Base-by-base conservation (phyloP, 805 yeast species). In the Candida tibetensis region DNA sequence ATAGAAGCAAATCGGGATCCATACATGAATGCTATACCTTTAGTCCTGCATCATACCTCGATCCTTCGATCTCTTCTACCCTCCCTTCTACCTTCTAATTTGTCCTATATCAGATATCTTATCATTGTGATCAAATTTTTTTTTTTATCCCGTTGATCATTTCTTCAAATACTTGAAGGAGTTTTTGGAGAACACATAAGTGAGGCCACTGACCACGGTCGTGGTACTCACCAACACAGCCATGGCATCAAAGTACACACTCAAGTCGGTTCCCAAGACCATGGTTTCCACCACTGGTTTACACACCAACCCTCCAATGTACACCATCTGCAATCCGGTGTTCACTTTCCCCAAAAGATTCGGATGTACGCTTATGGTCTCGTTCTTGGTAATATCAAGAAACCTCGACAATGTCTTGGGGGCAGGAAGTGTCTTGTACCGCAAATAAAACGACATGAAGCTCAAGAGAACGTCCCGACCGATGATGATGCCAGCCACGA, bases 251-350 rank as follows among this genome's bases (percentile, higher is more conserved):
- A 59, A 56, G n/a, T 45, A 39, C 7, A 46, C 32, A 8, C 33
- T 36, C 40, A 47, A 42, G 18, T 44, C 48, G 1, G 41, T 39
- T 9, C 39, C 32, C 15, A 49, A 31, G n/a, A 51, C 32, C 26
- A 53, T 32, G 18, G 45, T 30, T 30, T 63, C 69, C 19, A 65
- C 39, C 13, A 55, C 63, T 1, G 69, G 71, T 36, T 49, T 50
- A 25, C 64, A 45, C 10, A 69, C 70, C 43, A 67, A 55, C 19
- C 67, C 64, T 5, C 72, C 96, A 30, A 93, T 74, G 51, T 90
- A 90, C 2, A 85, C 56, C 97, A 93, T 91, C 58, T 93, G 99
- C 44, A 93, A 73, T 1, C 82, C 87, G 0, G 99, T 93, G 64
- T 93, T 93, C 60, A 80, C 74, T 57, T 91, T 91, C 9, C 96